Percentiles rank a stretch among this genome's conserved stretches.
phyloP scores from a whole-genome alignment of 2,329 filamentous ascomycete species.

The Fragosphaeria purpurea region DNA sequence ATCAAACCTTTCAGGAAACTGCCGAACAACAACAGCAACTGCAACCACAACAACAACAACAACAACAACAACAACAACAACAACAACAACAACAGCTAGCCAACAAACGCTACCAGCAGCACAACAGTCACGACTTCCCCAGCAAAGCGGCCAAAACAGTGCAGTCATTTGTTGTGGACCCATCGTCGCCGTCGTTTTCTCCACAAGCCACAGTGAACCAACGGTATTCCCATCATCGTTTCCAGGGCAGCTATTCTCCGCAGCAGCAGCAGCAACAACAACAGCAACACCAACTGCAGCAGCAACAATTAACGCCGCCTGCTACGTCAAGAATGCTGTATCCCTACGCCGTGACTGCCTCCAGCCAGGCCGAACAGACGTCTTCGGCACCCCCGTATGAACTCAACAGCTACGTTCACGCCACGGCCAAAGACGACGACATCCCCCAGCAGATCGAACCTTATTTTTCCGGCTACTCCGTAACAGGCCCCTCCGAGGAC shows the following conservation, averaged over 20 bases:
- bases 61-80: neutral
- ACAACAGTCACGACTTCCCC: neutral
- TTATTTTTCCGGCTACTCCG: constrained; percentile 27
- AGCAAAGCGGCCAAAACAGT: neutral
- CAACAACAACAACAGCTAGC: constrained; percentile 17
- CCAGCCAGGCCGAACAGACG: constrained; percentile 34
- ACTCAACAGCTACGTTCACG: constrained; percentile 23
- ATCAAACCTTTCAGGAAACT: constrained; percentile 16
- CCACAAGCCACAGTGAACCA: constrained; percentile 9
- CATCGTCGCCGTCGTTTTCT: constrained; percentile 32
- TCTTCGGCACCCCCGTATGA: constrained; percentile 28
- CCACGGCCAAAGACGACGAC: constrained; percentile 21
- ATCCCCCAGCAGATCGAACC: constrained; percentile 22
- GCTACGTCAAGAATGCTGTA: constrained; percentile 37
- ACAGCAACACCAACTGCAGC: constrained; percentile 3
- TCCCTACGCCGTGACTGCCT: constrained; percentile 29
- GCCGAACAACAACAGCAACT: constrained; percentile 24
- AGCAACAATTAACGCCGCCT: constrained; percentile 39
- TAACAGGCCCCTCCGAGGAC: constrained; percentile 20
- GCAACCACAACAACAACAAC: neutral
- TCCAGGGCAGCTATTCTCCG: too few relatives aligned
- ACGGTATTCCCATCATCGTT: constrained; percentile 10
- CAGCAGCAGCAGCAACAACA: too few relatives aligned
- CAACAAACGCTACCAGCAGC: constrained; percentile 18
- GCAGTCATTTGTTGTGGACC: constrained; percentile 10